A percentile compares a stretch with the other conserved stretches of the same genome.
These are phyloP conservation scores for Cladosporium sp. DNA, from an alignment of 2,329 filamentous ascomycete genomes.

Conservation along the genomic window DNA sequence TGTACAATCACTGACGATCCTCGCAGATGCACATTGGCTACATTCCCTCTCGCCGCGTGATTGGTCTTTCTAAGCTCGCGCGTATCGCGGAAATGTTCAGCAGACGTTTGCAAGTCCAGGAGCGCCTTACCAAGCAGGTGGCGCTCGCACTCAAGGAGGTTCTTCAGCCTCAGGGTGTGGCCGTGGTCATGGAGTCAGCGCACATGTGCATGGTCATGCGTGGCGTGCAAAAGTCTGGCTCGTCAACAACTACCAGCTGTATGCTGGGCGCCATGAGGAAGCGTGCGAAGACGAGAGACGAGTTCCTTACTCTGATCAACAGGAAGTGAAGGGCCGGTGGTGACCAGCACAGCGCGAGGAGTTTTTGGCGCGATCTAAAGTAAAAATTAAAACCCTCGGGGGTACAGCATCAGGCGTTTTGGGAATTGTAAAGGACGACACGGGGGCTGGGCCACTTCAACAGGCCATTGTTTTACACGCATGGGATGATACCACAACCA, in stretches of 20 bases:
- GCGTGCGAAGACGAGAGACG: conserved; percentile 89
- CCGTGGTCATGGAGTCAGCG: conserved; percentile 94
- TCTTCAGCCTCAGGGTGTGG: conserved; percentile 88
- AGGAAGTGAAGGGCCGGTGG: conserved; percentile 22
- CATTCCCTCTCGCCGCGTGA: conserved; percentile 86
- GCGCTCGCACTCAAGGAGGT: conserved; percentile 92
- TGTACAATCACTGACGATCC: too few species aligned
- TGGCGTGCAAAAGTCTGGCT: conserved; percentile 88
- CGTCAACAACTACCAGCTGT: conserved; percentile 90
- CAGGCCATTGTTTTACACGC: conserved; percentile 27
- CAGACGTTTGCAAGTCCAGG: conserved; percentile 90
- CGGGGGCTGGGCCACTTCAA: conserved; percentile 32
- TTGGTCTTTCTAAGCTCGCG: conserved; percentile 92
- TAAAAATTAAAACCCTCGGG: background rate
- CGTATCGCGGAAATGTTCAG: conserved; percentile 97
- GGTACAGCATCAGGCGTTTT: conserved; percentile 16
- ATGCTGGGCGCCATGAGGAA: conserved; percentile 95
- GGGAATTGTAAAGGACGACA: background rate
- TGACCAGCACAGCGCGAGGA: background rate
- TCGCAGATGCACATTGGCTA: conserved; percentile 99
- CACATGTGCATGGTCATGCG: conserved; percentile 99
- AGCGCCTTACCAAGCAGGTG: conserved; percentile 93
- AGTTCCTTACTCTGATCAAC: conserved; percentile 76
- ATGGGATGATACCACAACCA: conserved; percentile 35
- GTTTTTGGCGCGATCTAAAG: background rate